Base-by-base conservation (phyloP, 768 basidiomycete genomes). In the Lentinula aciculospora region DNA sequence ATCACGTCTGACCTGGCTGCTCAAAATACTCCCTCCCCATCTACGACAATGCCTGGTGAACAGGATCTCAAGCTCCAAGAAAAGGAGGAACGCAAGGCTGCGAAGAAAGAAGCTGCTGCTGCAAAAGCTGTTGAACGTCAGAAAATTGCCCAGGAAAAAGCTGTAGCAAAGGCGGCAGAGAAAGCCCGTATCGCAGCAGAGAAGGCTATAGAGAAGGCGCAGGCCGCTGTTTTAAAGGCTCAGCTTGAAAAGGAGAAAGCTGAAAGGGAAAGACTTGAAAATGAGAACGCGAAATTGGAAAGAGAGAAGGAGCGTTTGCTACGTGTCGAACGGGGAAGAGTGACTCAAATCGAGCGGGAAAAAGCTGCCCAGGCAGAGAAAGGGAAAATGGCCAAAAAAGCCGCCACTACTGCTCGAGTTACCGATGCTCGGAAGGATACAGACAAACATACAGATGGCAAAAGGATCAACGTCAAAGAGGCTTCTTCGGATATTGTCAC, bases 91-190 rank as follows among this genome's bases (percentile, higher is more conserved):
- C 81, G 81, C 45, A 86, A 83, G 62, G 83, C 83, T 31, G 81
- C 78, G 17, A 88, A 83, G 73, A 86, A 85, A 63, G 82, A 77
- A 10, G 82, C 77, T 4, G 83, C 83, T 3, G 76, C 74, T 1
- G 84, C 85, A 62, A 84, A 84, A 60, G 81, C 83, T 0, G 76
- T 80, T 2, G 85, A 88, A 65, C 73, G 84, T 62, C 79, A 81
- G 65, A 81, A 77, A 58, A 66, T 69, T 2, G 81, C 79, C 1
- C 78, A 83, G 63, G 84, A 85, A 66, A 88, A 82, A 65, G 82
- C 81, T 2, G 77, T 76, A 1, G 72, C 72, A 15, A 82, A 72
- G 62, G 77, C 78, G 3, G 78, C 73, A 17, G 84, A 86, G 64
- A 84, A 79, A 61, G 79, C 79, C 25, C 78, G 77, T 56, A 57